phyloP scores from a whole-genome alignment of 164 flowering plant genomes.

The Taxillus chinensis region DNA sequence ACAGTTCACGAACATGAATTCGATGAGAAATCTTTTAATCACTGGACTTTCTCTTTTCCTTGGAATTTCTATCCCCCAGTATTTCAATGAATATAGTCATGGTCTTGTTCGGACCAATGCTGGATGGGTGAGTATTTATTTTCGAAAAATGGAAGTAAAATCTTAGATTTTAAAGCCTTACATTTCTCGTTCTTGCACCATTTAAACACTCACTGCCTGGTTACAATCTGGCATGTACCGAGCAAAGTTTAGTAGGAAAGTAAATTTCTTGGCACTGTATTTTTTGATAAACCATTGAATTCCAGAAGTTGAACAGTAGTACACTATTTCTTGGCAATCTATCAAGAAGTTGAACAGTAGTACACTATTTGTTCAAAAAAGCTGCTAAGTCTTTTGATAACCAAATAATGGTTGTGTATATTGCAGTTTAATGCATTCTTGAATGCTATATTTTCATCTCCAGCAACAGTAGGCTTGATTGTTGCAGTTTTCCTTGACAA shows the following conservation, averaged over 20 bases:
- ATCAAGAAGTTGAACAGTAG: no score
- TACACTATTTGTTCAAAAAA: no score
- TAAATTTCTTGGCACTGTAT: no score
- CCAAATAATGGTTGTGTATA: not conserved
- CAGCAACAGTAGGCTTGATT: slow-evolving; percentile 73
- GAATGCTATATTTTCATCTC: slow-evolving; percentile 81
- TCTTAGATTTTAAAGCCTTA: no score
- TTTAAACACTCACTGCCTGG: no score
- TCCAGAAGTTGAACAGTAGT: no score
- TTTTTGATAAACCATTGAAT: no score
- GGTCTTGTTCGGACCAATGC: slow-evolving; percentile 85
- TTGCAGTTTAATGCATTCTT: slow-evolving; percentile 88
- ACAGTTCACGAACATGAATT: slow-evolving; percentile 97
- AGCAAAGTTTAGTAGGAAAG: no score
- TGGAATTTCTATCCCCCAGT: slow-evolving; percentile 83
- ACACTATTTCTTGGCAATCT: no score
- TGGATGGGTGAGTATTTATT: slow-evolving; percentile 68
- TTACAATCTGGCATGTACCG: no score
- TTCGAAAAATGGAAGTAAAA: no score
- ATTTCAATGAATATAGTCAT: slow-evolving; percentile 58
- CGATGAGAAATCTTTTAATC: slow-evolving; percentile 84
- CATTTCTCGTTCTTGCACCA: no score
- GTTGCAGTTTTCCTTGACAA: slow-evolving; percentile 88
- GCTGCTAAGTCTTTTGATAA: not conserved
- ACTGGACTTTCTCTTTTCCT: slow-evolving; percentile 90